A percentile compares a stretch with the other conserved stretches of the same genome.
Conservation (phyloP, 1,139 yeast species). For the Casaregolazyma lundiana region DNA sequence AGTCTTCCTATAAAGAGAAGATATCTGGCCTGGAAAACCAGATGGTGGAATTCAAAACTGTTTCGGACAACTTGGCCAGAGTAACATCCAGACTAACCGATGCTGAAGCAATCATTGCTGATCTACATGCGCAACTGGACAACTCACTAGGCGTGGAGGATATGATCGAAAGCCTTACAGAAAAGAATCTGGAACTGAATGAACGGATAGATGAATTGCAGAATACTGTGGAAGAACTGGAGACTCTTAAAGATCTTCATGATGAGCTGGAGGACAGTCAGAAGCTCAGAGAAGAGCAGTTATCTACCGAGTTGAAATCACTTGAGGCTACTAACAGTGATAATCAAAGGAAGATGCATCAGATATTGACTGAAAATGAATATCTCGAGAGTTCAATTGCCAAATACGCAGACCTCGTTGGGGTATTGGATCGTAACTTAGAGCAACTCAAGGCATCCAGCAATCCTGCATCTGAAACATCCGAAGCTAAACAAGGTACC, state of each 20-base stretch:
- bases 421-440: constrained; percentile 29
- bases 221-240: constrained; percentile 50
- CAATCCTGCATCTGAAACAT: neutral
- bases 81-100: constrained; percentile 34
- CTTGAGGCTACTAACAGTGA: constrained; percentile 33
- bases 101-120: constrained; percentile 42
- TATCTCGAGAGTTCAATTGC: constrained; percentile 32
- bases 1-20: constrained; percentile 40
- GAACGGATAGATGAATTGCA: constrained; percentile 40
- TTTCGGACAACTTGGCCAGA: constrained; percentile 19
- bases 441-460: constrained; percentile 20
- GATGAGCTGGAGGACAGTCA: constrained; percentile 61
- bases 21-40: constrained; percentile 31
- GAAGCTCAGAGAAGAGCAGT: constrained; percentile 50
- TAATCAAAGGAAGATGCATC: constrained; percentile 32
- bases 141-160: constrained; percentile 35
- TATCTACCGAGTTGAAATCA: constrained; percentile 42
- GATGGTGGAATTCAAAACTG: constrained; percentile 11
- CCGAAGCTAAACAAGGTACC: neutral
- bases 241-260: constrained; percentile 55
- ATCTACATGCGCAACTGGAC: constrained; percentile 42
- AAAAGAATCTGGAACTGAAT: constrained; percentile 47
- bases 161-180: constrained; percentile 53
- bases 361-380: constrained; percentile 36
- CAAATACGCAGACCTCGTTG: constrained; percentile 32